Evolutionary conservation across 768 basidiomycete species (phyloP).

Genomic region (Lentinula detonsa): DNA sequence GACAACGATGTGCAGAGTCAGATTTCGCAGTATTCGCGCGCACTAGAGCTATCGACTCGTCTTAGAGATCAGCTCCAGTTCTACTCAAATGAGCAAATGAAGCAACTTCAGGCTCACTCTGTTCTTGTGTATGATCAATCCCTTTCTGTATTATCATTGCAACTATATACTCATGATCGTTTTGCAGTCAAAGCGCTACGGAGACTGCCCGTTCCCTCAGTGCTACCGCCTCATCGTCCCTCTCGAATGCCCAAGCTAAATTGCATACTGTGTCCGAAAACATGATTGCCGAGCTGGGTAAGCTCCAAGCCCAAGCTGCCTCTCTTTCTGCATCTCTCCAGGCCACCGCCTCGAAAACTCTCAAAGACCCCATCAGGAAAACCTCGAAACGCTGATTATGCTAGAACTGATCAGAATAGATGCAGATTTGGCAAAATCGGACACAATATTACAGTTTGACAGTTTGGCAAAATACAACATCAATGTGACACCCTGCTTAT

Average conservation of each 20-base stretch:
- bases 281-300: conserved; percentile 63
- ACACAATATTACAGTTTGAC: no score
- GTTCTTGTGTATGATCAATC: conserved; percentile 47
- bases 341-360: conserved; percentile 17
- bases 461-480: no score
- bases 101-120: conserved; percentile 62
- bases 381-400: no score
- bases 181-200: conserved; percentile 57
- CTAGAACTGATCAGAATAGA: no score
- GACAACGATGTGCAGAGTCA: conserved; percentile 35
- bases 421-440: no score
- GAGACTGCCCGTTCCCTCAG: conserved; percentile 63
- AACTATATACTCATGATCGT: no score
- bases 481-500: no score
- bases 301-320: conserved; percentile 54
- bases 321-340: conserved; percentile 40
- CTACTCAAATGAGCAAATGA: conserved; percentile 68
- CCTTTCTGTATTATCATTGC: neutral
- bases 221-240: conserved; percentile 50
- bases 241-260: conserved; percentile 47
- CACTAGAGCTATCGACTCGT: conserved; percentile 55
- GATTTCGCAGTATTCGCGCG: conserved; percentile 76
- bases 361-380: no score
- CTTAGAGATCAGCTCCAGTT: conserved; percentile 56
- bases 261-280: conserved; percentile 57